Percentiles rank a stretch among this genome's conserved stretches.
phyloP scores from a whole-genome alignment of 768 basidiomycete genomes.

The Strobilomyces dryophilus region DNA sequence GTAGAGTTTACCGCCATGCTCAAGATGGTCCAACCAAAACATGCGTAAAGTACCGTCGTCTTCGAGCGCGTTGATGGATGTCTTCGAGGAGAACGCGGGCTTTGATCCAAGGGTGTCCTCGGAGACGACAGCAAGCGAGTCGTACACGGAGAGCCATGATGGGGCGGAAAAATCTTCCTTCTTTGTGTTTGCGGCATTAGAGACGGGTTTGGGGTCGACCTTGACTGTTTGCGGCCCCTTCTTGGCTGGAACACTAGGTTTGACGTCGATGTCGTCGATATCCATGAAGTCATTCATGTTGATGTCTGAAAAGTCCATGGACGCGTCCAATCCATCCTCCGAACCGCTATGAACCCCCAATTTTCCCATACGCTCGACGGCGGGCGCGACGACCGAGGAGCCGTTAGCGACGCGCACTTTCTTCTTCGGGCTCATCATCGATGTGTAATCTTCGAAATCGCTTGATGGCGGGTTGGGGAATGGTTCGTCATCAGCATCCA shows the following conservation, averaged over 20 bases:
- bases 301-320: constrained; percentile 52
- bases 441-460: constrained; percentile 46
- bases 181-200: constrained; percentile 22
- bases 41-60: constrained; percentile 82
- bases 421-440: constrained; percentile 66
- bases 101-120: constrained; percentile 55
- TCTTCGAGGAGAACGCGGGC: constrained; percentile 34
- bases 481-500: constrained; percentile 20
- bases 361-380: constrained; percentile 53
- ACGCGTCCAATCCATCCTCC: constrained; percentile 46
- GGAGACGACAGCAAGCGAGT: constrained; percentile 58
- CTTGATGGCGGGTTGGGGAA: constrained; percentile 38
- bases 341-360: constrained; percentile 55
- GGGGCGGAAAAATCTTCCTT: constrained; percentile 47
- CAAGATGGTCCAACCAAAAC: constrained; percentile 96
- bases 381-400: constrained; percentile 45
- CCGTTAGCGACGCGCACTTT: constrained; percentile 44
- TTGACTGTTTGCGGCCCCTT: constrained; percentile 5
- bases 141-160: constrained; percentile 72
- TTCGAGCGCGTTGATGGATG: constrained; percentile 62
- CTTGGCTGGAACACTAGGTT: constrained; percentile 34
- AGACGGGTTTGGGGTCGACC: constrained; percentile 15
- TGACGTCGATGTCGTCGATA: constrained; percentile 51
- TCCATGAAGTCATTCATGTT: constrained; percentile 56
- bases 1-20: constrained; percentile 78